Evolutionary conservation across 352 stramenopile species (phyloP), one percentile per base, ranked within the genome.

Genomic region (Phytophthora sansomeana): DNA sequence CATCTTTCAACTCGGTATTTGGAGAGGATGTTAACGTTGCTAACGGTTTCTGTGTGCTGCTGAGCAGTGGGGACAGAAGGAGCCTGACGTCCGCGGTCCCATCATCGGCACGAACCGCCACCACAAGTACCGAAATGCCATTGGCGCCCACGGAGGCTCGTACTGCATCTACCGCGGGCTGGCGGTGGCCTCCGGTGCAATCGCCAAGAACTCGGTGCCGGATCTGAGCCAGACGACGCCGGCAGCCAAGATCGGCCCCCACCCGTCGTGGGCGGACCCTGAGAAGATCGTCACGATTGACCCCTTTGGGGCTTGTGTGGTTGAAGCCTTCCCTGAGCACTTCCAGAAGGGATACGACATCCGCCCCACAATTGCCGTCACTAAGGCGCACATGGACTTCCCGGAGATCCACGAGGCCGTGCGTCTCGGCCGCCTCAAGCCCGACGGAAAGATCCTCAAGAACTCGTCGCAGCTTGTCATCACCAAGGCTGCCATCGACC

Each of bases 161-260:
- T 99, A 99, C 80, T 99, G 96, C 69, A 96, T 99, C 68, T 99
- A 99, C 68, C 98, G 97, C 26, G 97, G 97, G 11, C 73, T 99
- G 13, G 97, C 98, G 10, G 97, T 96, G 64, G 87, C 87, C 5
- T 85, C 85, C 5, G 86, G 86, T 13, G 83, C 82, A n/a, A 80
- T 96, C 65, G 78, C 75, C 60, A 93, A 86, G 69, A 81, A 69
- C 5, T 65, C 83, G 11, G 49, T 89, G 14, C 85, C 85, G 16
- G 83, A 94, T 72, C 75, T 99, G 26, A 90, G 75, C 28, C 80
- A 98, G 68, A 99, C 98, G 1, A 95, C 89, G 21, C 97, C 97
- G 6, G 97, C 98, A 1, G 97, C 97, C 44, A 97, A 98, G 58
- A 99, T 99, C 75, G 97, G 97, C 3, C 98, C 98, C 1, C 94